Percentiles rank a stretch among this genome's conserved stretches.
phyloP scores from a whole-genome alignment of 768 basidiomycete species.

The Tephrocybe rancida region DNA sequence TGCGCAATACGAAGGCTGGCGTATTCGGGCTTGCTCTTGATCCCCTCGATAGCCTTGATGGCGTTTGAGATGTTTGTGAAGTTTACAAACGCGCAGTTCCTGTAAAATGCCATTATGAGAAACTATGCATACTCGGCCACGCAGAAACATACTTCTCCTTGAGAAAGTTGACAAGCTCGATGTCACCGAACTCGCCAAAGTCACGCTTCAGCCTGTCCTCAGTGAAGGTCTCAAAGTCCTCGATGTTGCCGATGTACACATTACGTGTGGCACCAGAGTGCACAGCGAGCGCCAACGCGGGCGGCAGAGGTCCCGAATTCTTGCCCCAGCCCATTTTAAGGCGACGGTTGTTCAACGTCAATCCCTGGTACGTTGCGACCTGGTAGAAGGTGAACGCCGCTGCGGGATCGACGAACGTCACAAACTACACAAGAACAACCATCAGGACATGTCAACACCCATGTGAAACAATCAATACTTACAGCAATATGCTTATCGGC shows the following conservation, averaged over 20 bases:
- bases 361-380: slow-evolving; percentile 85
- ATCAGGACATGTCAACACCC: too few species aligned
- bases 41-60: slow-evolving; percentile 96
- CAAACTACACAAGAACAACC: slow-evolving; percentile 59
- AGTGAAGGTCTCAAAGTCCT: slow-evolving; percentile 91
- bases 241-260: slow-evolving; percentile 94
- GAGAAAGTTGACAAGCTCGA: slow-evolving; percentile 94
- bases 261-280: slow-evolving; percentile 94
- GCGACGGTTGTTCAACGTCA: slow-evolving; percentile 90
- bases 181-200: slow-evolving; percentile 95
- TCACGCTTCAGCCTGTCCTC: slow-evolving; percentile 91
- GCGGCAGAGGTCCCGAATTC: slow-evolving; percentile 85
- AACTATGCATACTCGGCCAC: too few species aligned
- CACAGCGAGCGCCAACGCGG: slow-evolving; percentile 84
- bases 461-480: slow-evolving; percentile 32
- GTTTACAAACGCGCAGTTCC: slow-evolving; percentile 96
- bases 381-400: slow-evolving; percentile 95
- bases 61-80: slow-evolving; percentile 95
- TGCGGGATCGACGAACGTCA: slow-evolving; percentile 93
- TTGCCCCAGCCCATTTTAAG: slow-evolving; percentile 99
- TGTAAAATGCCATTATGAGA: too few species aligned
- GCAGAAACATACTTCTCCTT: slow-evolving; percentile 82
- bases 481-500: slow-evolving; percentile 97
- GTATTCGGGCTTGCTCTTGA: slow-evolving; percentile 93
- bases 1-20: slow-evolving; percentile 87